Base-by-base conservation (phyloP, 768 basidiomycete species). In the Hysterangium stoloniferum region DNA sequence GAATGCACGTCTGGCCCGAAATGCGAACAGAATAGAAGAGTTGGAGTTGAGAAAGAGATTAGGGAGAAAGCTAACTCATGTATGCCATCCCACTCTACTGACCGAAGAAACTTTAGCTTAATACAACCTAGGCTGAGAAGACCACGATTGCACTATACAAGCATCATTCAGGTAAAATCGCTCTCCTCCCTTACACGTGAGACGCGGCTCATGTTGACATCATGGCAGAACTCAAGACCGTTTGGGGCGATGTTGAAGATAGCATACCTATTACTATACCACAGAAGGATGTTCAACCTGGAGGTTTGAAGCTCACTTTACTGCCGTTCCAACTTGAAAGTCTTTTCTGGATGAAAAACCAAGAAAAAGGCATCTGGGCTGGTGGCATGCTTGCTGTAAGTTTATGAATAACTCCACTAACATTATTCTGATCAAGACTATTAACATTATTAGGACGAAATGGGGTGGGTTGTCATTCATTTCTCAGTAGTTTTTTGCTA, bases 291-390 rank as follows among this genome's bases (percentile, higher is more conserved):
- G 76, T 77, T 25, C 93, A 94, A 52, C 94, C 96, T 2, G 70
- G 68, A 2, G 82, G 81, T n/a, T 70, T 98, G 53, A 95, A 91
- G 63, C 76, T 89, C 44, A 80, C 77, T 0, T 76, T 99, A 3
- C 71, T 99, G 31, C 95, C 94, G 1, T 99, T 98, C 77, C 96
- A 99, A 64, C 80, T 78, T 46, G 96, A 99, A 68, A 91, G 89
- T 67, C 71, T 99, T 56, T 84, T 73, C 60, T 99, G 96, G 96
- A 95, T 99, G 91, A 78, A 80, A 57, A 76, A 89, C 61, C 96
- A 98, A 69, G 96, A 99, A 64, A 70, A 82, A 48, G 77, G 86
- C 6, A 67, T 80, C 2, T 98, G 94, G 89, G 71, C 74, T 42
- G 96, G 95, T 32, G 96, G 95, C 4, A 84, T 97, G 80, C 73